Conservation (phyloP, 805 yeast genomes). For the Saturnispora quitensis region DNA sequence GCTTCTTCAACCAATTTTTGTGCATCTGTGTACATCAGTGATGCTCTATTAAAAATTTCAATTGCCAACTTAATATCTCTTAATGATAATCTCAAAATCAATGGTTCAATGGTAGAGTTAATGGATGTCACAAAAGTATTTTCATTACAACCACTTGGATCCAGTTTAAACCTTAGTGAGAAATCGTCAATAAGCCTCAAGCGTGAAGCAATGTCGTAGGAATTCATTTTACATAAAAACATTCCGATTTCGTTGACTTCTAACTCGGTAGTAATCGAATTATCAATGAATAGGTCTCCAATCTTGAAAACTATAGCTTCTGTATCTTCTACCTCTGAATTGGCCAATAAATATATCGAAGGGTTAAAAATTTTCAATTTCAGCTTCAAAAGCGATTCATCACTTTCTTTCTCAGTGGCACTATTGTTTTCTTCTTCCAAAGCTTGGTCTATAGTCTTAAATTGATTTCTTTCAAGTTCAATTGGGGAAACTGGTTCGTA, state of each 20-base stretch:
- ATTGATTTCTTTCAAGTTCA: conserved; percentile 10
- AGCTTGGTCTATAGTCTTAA: conserved; percentile 8
- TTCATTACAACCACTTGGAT: conserved; percentile 55
- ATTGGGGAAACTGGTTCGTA: conserved; percentile 19
- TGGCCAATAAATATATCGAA: conserved; percentile 71
- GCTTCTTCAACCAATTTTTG: conserved; percentile 9
- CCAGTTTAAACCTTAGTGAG: conserved; percentile 65
- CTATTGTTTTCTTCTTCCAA: conserved; percentile 8
- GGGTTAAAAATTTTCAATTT: conserved; percentile 67
- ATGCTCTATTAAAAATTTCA: conserved; percentile 63
- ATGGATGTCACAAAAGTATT: conserved; percentile 53
- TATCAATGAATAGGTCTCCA: conserved; percentile 64
- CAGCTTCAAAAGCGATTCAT: conserved; percentile 30
- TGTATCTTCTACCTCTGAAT: conserved; percentile 56
- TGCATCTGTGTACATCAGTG: conserved; percentile 35
- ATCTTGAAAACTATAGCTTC: conserved; percentile 89
- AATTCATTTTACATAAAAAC: conserved; percentile 71
- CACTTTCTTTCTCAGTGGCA: not conserved
- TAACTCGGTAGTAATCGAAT: conserved; percentile 56
- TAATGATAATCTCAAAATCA: conserved; percentile 71
- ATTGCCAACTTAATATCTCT: conserved; percentile 80
- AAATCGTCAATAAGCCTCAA: conserved; percentile 83
- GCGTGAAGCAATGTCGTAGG: conserved; percentile 43
- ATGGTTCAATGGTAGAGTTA: conserved; percentile 67
- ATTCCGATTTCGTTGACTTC: conserved; percentile 76